Conservation (phyloP, 495 filamentous ascomycete genomes). For the Hypoxylon perforatum region DNA sequence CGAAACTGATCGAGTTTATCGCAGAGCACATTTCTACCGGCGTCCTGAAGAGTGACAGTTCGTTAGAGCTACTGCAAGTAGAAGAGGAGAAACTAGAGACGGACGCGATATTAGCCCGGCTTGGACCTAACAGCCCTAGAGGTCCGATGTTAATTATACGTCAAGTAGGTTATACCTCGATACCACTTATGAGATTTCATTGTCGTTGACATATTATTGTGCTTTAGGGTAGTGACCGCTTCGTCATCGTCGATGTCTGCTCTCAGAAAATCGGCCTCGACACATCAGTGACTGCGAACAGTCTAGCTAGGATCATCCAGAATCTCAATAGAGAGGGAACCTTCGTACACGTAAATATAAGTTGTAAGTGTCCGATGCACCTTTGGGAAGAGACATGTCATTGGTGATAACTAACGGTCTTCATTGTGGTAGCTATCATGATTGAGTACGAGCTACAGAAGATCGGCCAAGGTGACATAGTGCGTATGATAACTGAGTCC, state of each 20-base stretch:
- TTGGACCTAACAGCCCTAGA: background rate
- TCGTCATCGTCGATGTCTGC: slow-evolving; percentile 22
- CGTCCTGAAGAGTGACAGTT: background rate
- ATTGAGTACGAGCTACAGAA: slow-evolving; percentile 28
- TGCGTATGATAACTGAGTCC: slow-evolving; percentile 11
- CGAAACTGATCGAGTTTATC: background rate
- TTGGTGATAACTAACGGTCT: background rate
- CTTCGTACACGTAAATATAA: slow-evolving; percentile 31
- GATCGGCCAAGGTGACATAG: slow-evolving; percentile 15
- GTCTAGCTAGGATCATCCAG: slow-evolving; percentile 23
- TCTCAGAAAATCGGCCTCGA: slow-evolving; percentile 27
- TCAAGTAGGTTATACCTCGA: slow-evolving; percentile 11
- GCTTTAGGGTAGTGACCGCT: slow-evolving; percentile 27
- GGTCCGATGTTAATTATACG: slow-evolving; percentile 18
- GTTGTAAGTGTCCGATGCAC: slow-evolving; percentile 10
- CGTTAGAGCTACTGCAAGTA: slow-evolving; percentile 10
- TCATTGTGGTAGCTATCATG: slow-evolving; percentile 15
- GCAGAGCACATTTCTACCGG: slow-evolving; percentile 10
- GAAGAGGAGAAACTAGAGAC: slow-evolving; percentile 3
- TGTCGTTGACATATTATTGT: background rate
- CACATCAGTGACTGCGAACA: slow-evolving; percentile 24
- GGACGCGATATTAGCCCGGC: slow-evolving; percentile 16
- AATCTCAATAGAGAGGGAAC: slow-evolving; percentile 3
- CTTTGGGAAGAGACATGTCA: background rate
- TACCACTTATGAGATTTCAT: background rate